Percentiles rank a stretch among this genome's conserved stretches.
phyloP scores from a whole-genome alignment of 1,284 basidiomycete genomes.

The Earliella scabrosa region DNA sequence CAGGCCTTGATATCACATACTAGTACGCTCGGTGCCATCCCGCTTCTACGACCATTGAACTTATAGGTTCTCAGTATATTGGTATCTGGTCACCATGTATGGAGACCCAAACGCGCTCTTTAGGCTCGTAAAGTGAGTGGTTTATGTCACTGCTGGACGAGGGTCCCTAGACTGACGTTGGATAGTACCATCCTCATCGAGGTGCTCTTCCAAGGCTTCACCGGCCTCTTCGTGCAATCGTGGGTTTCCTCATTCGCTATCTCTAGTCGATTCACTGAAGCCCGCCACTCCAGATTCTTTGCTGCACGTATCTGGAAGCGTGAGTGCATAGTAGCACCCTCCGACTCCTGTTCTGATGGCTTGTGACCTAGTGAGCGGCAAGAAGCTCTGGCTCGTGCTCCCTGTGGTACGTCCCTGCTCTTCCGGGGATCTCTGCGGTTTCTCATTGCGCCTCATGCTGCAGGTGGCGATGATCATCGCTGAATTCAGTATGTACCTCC shows the following conservation, averaged over 20 bases:
- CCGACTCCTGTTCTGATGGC: neutral
- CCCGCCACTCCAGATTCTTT: constrained; percentile 43
- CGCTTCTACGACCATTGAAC: no score
- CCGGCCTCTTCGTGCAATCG: constrained; percentile 56
- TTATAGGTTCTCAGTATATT: constrained; percentile 52
- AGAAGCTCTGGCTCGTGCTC: constrained; percentile 43
- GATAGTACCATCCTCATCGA: constrained; percentile 49
- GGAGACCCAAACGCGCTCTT: constrained; percentile 39
- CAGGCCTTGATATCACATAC: constrained; percentile 51
- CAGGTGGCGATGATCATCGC: constrained; percentile 34
- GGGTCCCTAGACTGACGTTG: neutral
- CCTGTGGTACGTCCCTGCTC: constrained; percentile 44
- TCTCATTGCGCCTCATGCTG: neutral
- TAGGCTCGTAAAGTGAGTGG: neutral
- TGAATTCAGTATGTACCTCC: constrained; percentile 46
- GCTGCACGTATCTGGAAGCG: constrained; percentile 56
- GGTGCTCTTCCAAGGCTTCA: constrained; percentile 58
- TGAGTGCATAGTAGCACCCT: constrained; percentile 33
- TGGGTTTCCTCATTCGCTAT: constrained; percentile 26
- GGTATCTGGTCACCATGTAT: constrained; percentile 54
- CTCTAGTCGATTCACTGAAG: neutral
- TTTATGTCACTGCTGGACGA: neutral
- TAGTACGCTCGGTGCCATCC: constrained; percentile 41
- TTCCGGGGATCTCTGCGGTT: no score
- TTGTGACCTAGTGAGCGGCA: constrained; percentile 44